Percentiles rank a stretch among this genome's conserved stretches.
Conservation (phyloP, 2,329 filamentous ascomycete species). For the Apiospora arundinis region DNA sequence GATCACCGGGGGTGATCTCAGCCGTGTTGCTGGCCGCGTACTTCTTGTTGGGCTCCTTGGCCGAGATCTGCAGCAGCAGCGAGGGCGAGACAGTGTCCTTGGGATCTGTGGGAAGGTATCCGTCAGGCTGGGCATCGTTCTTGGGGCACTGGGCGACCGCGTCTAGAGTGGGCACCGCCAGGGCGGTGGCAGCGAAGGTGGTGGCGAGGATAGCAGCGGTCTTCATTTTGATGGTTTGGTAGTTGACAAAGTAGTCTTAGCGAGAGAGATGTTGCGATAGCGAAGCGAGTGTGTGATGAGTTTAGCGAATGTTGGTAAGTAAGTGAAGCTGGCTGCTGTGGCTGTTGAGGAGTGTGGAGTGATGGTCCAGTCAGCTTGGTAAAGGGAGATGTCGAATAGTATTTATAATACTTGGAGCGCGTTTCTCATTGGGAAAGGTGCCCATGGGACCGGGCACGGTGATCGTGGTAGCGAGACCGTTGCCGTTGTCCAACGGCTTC, state of each 20-base stretch:
- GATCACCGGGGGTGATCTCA: constrained; percentile 14
- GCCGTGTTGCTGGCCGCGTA: constrained; percentile 5
- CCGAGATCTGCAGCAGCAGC: constrained; percentile 13
- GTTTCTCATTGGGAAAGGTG: not conserved
- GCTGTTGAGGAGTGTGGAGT: not conserved
- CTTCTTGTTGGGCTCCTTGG: constrained; percentile 10
- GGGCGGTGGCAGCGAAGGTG: not conserved
- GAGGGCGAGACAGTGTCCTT: not conserved
- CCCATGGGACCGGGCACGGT: not conserved
- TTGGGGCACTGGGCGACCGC: not conserved
- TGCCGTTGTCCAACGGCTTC: not conserved
- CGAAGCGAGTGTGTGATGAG: not conserved
- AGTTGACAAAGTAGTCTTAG: no score
- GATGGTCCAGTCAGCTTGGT: not conserved
- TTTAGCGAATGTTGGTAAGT: not conserved
- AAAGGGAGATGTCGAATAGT: not conserved
- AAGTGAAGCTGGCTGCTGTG: constrained; percentile 4
- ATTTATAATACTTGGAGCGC: not conserved
- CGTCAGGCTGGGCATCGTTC: constrained; percentile 18
- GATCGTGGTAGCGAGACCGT: not conserved
- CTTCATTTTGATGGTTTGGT: not conserved
- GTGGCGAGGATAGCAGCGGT: not conserved
- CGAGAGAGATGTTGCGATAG: not conserved
- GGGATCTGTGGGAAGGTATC: not conserved
- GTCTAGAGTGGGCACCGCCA: not conserved